A percentile compares a stretch with the other conserved stretches of the same genome.
phyloP scores from a whole-genome alignment of 2,329 filamentous ascomycete genomes.

The Apiospora malaysiana region DNA sequence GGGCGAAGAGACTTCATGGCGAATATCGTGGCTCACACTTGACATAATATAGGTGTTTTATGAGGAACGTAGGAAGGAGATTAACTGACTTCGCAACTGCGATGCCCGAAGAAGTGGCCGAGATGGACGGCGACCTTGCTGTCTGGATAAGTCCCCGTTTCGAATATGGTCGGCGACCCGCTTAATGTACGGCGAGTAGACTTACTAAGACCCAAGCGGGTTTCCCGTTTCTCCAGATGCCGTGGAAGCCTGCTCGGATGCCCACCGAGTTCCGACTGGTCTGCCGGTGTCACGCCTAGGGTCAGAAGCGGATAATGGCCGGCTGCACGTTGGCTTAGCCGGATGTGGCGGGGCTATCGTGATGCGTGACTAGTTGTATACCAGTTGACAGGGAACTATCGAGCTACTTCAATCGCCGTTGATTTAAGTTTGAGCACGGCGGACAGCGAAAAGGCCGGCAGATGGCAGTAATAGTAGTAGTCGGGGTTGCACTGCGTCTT shows the following conservation, averaged over 20 bases:
- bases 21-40: not conserved
- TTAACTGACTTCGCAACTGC: not conserved
- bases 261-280: not conserved
- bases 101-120: not conserved
- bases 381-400: not conserved
- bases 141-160: not conserved
- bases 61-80: not conserved
- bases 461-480: no score
- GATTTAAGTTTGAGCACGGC: slow-evolving; percentile 3
- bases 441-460: not conserved
- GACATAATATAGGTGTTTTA: not conserved
- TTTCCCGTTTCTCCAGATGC: not conserved
- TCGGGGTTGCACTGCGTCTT: not conserved
- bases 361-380: not conserved
- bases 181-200: not conserved
- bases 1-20: slow-evolving; percentile 1
- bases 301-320: not conserved
- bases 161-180: slow-evolving; percentile 8
- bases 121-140: not conserved
- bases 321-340: not conserved
- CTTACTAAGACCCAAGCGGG: not conserved
- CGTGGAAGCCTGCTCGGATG: not conserved
- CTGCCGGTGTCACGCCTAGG: not conserved
- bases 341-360: not conserved
- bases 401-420: not conserved